Conservation (phyloP, 2,329 filamentous ascomycete species). For the Pseudogymnoascus sp. region DNA sequence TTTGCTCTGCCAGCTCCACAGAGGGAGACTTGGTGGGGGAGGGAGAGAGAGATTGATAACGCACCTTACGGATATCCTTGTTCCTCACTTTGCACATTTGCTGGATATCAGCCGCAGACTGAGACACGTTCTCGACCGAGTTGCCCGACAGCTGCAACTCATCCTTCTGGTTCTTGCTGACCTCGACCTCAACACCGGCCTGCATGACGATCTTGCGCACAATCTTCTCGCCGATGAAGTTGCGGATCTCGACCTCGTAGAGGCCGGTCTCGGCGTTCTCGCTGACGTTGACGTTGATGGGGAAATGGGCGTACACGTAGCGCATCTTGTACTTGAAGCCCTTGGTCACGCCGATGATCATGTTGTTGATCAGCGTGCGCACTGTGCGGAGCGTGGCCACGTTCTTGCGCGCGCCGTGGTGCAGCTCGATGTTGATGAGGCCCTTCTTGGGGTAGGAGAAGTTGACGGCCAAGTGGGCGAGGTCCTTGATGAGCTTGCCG, state of each 20-base stretch:
- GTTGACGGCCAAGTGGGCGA: constrained; percentile 92
- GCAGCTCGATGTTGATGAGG: constrained; percentile 92
- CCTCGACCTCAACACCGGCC: constrained; percentile 79
- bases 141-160: constrained; percentile 90
- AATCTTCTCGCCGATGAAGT: constrained; percentile 99
- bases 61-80: constrained; percentile 99
- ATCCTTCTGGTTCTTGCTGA: constrained; percentile 92
- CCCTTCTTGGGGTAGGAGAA: constrained; percentile 83
- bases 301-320: constrained; percentile 99
- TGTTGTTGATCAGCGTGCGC: constrained; percentile 96
- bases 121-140: constrained; percentile 94
- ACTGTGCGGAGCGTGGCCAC: constrained; percentile 97
- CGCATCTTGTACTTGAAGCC: constrained; percentile 99
- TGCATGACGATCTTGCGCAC: constrained; percentile 87
- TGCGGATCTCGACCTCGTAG: constrained; percentile 93
- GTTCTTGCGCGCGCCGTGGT: constrained; percentile 97
- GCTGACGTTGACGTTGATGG: constrained; percentile 99
- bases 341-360: constrained; percentile 97
- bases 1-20: not conserved
- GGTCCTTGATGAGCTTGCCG: constrained; percentile 88
- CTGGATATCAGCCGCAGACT: constrained; percentile 98
- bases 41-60: constrained; percentile 21
- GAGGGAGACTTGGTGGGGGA: constrained; percentile 21
- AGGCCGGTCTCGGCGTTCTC: constrained; percentile 87
- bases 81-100: constrained; percentile 99